A percentile compares a stretch with the other conserved stretches of the same genome.
Conservation (phyloP, 345 rosid genomes). For the Pistacia integerrima region DNA sequence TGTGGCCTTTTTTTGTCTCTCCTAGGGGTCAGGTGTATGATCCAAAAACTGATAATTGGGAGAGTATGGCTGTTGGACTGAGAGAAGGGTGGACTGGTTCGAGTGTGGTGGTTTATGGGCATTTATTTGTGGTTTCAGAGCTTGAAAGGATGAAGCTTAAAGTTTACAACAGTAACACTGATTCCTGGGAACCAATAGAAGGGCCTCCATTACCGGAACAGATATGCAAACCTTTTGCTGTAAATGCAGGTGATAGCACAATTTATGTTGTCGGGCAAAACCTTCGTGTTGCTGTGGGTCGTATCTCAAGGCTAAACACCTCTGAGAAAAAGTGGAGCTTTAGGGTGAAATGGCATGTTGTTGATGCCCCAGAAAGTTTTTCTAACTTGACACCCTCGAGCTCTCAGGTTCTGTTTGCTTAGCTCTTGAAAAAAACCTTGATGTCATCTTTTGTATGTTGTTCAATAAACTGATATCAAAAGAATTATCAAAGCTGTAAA, state of each 20-base stretch:
- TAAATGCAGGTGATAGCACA: constrained; percentile 53
- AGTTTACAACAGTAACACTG: constrained; percentile 61
- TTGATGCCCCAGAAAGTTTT: constrained; percentile 59
- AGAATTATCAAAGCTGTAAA: constrained; percentile 27
- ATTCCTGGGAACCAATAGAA: constrained; percentile 72
- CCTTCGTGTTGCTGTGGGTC: constrained; percentile 73
- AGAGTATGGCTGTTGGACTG: constrained; percentile 72
- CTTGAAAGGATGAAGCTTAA: constrained; percentile 91
- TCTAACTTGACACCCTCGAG: constrained; percentile 75
- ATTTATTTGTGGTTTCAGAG: constrained; percentile 78
- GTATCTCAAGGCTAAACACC: constrained; percentile 40
- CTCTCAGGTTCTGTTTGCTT: constrained; percentile 79
- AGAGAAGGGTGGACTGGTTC: constrained; percentile 97
- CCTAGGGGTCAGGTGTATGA: constrained; percentile 92
- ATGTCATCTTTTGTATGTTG: constrained; percentile 11
- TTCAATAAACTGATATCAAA: constrained; percentile 23
- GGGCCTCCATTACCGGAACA: constrained; percentile 84
- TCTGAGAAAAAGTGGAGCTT: constrained; percentile 43
- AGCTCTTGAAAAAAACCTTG: constrained; percentile 21
- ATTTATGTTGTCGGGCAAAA: constrained; percentile 81
- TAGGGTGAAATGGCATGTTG: constrained; percentile 68
- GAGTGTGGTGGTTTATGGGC: constrained; percentile 70
- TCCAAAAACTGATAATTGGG: constrained; percentile 69
- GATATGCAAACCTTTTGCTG: constrained; percentile 87
- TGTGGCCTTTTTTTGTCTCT: constrained; percentile 86